Evolutionary conservation across 306 rosid species (phyloP), one percentile per base, ranked within the genome.

Genomic region (Cicer cuneatum): DNA sequence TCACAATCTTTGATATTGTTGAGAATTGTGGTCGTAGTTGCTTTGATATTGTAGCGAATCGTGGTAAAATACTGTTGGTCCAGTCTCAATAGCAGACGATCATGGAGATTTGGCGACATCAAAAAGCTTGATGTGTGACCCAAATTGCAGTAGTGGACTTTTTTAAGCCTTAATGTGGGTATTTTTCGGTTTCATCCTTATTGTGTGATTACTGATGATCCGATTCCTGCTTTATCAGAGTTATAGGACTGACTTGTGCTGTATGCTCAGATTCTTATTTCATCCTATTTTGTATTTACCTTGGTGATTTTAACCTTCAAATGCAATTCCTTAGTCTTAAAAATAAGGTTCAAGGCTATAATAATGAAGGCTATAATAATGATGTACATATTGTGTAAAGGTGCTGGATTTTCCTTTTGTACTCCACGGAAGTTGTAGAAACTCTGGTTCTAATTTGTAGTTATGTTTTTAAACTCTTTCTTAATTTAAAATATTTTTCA

Each of bases 301-400:
- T 41, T 41, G n/a, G 37, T 12, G 10, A 78, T 61, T 61, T 70
- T 37, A 40, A 63, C 41, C 43, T 57, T 6, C 45, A 68, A 19
- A 18, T 49, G 13, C 45, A 68, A 19, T 54, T 49, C 8, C 45
- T 61, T 19, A 10, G 19, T 29, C 4, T 16, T 15, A 19, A 54
- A 35, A 54, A 19, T 54, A 49, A 49, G 19, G 18, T 54, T 18
- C n/a, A 54, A 54, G 61, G 61, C n/a, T 54, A 54, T 19, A 29
- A 29, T 29, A 54, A 54, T 19, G 61, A 35, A 54, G 61, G 61
- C n/a, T 54, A 54, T 19, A 29, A 29, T 29, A 54, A 54, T 19
- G 61, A 35, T 19, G 13, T 54, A 21, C 37, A 12, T 29, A 11
- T 57, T 21, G 10, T 49, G 54, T 49, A n/a, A 49, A 49, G 54